Evolutionary conservation across 345 rosid genomes (phyloP).

Genomic region (Eucalyptus fibrosa): DNA sequence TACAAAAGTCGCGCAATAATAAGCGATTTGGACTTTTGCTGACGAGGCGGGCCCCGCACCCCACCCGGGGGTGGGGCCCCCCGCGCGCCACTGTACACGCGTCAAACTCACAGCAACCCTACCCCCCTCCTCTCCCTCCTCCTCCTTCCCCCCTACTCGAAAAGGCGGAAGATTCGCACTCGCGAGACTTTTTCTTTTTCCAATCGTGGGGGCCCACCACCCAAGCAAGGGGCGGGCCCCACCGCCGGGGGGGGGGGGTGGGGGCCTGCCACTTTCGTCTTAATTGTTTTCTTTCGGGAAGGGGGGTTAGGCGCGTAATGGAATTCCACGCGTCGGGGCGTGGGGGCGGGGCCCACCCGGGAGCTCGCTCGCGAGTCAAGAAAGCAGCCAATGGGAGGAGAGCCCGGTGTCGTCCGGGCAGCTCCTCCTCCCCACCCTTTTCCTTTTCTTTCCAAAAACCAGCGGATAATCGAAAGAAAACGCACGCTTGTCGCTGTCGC

Average conservation of each 20-base stretch:
- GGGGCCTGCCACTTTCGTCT: background rate
- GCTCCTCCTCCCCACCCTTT: background rate
- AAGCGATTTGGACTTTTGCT: background rate
- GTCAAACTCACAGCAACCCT: background rate
- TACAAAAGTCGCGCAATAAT: background rate
- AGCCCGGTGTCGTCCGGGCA: background rate
- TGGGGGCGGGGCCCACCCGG: background rate
- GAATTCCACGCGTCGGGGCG: background rate
- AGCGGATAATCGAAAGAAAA: background rate
- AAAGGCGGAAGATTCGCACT: background rate
- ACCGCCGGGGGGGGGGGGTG: background rate
- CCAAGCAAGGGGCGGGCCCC: background rate
- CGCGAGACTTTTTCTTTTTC: background rate
- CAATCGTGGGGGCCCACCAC: background rate
- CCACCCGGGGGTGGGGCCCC: background rate
- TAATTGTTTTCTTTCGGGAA: background rate
- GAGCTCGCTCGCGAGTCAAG: background rate
- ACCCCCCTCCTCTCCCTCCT: background rate
- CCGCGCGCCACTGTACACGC: background rate
- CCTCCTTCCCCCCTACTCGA: background rate
- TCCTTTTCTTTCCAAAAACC: background rate
- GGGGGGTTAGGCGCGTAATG: background rate
- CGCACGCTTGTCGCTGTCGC: background rate
- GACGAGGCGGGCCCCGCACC: background rate
- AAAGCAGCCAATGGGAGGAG: constrained; percentile 4